Base-by-base conservation (phyloP, 306 rosid species). In the Pterocarpus macrocarpus region DNA sequence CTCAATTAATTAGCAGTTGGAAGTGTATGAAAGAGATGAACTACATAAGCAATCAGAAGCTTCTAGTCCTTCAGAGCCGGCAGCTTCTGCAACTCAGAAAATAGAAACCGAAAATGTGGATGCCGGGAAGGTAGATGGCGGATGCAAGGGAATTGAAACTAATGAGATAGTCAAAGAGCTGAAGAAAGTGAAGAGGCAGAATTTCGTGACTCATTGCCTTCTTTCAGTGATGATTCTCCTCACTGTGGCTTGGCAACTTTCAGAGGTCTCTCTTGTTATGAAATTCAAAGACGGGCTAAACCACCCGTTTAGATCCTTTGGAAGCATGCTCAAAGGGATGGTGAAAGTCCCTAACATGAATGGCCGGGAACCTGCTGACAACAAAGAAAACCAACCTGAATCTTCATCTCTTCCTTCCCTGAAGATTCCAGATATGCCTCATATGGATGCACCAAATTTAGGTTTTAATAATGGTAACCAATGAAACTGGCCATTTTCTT, bases 221-320 rank as follows among this genome's bases (percentile, higher is more conserved):
- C 93, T 95, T 70, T 93, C 99, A 11, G 86, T 33, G 81, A 79
- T 93, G 97, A 88, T 95, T 65, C 91, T 87, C 3, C 84, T 95
- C 50, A 95, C 96, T 1, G 8, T 90, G 52, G 86, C 85, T 75
- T 95, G 99, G 97, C 97, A 95, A 77, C 38, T 91, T 32, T 95
- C 99, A 35, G 94, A 95, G 79, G 88, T 87, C 1, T 83, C 94
- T 39, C 68, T 95, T 10, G n/a, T 93, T n/a, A 33, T 82, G 83
- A 86, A 80, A 83, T 49, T 93, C 4, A 93, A 65, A 72, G 75
- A 93, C 3, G 91, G 95, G 38, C 7, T 95, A 5, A 87, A 7
- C 69, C 35, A 91, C 82, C 98, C 97, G 1, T 88, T 95, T 66
- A 86, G 62, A 49, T 64, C 74, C 81, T 5, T 93, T 2, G 89